Evolutionary conservation across 805 yeast genomes (phyloP).

Genomic region (Limtongozyma cylindracea): DNA sequence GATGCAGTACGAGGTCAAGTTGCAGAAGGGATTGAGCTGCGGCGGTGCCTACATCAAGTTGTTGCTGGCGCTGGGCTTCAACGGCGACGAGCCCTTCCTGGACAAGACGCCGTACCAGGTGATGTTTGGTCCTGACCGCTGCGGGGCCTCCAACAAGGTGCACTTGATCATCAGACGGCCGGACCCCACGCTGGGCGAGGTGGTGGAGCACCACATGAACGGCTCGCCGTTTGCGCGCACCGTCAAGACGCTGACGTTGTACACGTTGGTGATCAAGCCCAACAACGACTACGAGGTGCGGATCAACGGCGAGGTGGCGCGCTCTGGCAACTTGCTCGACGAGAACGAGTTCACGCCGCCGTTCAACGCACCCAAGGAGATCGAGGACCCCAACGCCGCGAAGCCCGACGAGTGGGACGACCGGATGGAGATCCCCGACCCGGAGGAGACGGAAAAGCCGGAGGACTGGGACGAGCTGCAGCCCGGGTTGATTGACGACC

Average conservation of each 20-base stretch:
- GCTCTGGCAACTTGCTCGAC: conserved; percentile 41
- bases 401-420: conserved; percentile 81
- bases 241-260: conserved; percentile 33
- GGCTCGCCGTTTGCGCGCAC: conserved; percentile 42
- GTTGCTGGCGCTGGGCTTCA: conserved; percentile 14
- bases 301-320: conserved; percentile 50
- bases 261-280: conserved; percentile 50
- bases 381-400: conserved; percentile 26
- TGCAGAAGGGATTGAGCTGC: conserved; percentile 56
- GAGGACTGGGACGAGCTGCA: conserved; percentile 56
- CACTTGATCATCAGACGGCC: conserved; percentile 47
- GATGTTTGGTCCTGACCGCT: conserved; percentile 89
- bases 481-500: conserved; percentile 46
- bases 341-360: conserved; percentile 31
- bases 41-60: conserved; percentile 83
- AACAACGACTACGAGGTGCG: conserved; percentile 56
- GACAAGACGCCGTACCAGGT: conserved; percentile 53
- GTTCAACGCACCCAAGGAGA: conserved; percentile 37
- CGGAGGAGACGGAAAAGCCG: conserved; percentile 37
- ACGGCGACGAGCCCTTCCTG: conserved; percentile 21
- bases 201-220: conserved; percentile 43
- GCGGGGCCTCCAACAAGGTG: conserved; percentile 60
- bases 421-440: conserved; percentile 38
- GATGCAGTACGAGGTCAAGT: conserved; percentile 71
- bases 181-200: conserved; percentile 23